Percentiles rank a stretch among this genome's conserved stretches.
These are phyloP conservation scores for Xylaria intraflava DNA, from an alignment of 495 filamentous ascomycete genomes.

Conservation along the genomic window DNA sequence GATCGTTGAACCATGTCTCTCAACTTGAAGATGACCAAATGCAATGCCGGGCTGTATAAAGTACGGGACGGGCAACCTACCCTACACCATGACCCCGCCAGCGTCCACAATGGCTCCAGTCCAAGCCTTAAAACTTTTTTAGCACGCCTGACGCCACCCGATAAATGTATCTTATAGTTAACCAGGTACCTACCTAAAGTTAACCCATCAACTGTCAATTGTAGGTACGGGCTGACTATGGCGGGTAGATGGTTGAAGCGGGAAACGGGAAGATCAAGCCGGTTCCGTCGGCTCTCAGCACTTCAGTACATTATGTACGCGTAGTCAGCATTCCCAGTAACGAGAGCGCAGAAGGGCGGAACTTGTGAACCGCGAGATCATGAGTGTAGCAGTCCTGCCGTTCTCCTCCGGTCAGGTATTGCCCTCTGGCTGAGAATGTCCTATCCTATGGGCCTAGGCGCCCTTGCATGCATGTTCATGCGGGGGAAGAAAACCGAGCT, in stretches of 20 bases:
- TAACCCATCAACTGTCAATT: too few relatives aligned
- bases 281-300: not conserved
- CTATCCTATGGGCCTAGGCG: not conserved
- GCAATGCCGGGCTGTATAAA: not conserved
- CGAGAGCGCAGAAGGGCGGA: not conserved
- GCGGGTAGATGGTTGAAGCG: not conserved
- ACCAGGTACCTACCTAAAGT: too few relatives aligned
- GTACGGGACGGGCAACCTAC: not conserved
- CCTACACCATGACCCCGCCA: slow-evolving; percentile 4
- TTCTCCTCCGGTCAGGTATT: not conserved
- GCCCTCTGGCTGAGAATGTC: not conserved
- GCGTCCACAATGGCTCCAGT: slow-evolving; percentile 3
- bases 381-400: not conserved
- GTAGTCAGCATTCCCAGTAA: not conserved
- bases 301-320: not conserved
- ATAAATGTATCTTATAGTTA: too few relatives aligned
- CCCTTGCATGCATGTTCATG: slow-evolving; percentile 12
- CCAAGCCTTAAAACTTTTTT: not conserved
- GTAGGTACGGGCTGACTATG: not conserved
- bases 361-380: too few relatives aligned
- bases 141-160: not conserved
- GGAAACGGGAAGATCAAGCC: slow-evolving; percentile 7
- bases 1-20: too few relatives aligned
- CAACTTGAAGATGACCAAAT: not conserved
- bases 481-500: slow-evolving; percentile 1